phyloP scores from a whole-genome alignment of 495 filamentous ascomycete species.

The Cenococcum geophilum region DNA sequence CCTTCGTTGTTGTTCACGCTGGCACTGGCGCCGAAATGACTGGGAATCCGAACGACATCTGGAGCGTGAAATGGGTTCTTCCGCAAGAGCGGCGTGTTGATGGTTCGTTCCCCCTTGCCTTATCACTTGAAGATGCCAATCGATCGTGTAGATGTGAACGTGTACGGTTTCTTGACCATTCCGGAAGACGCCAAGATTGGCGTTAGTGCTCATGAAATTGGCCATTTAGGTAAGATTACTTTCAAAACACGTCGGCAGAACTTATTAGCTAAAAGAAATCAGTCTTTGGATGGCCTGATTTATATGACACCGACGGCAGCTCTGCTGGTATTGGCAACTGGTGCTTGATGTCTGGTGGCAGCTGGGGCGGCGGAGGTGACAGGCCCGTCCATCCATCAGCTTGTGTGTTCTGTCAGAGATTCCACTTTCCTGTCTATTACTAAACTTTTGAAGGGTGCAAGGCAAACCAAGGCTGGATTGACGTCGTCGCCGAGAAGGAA shows the following conservation, averaged over 20 bases:
- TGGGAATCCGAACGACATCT: constrained; percentile 10
- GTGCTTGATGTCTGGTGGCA: constrained; percentile 3
- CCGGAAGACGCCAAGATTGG: constrained; percentile 21
- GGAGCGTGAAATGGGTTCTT: constrained; percentile 20
- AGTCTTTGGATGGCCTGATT: constrained; percentile 27
- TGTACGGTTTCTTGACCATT: constrained; percentile 25
- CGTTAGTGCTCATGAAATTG: constrained; percentile 22
- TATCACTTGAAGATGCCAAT: no score
- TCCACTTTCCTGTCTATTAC: no score
- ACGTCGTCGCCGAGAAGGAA: background rate
- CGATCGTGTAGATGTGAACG: no score
- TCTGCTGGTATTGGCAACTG: constrained; percentile 15
- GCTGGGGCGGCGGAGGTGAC: background rate
- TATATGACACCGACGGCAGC: constrained; percentile 13
- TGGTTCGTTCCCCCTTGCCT: no score
- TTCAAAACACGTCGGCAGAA: no score
- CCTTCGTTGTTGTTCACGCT: constrained; percentile 24
- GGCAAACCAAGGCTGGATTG: constrained; percentile 4
- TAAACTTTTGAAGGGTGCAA: no score
- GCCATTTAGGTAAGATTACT: no score
- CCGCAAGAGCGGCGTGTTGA: background rate
- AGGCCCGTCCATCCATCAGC: constrained; percentile 1
- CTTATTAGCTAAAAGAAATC: no score
- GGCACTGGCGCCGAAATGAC: constrained; percentile 12
- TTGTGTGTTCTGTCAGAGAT: no score